A percentile compares a stretch with the other conserved stretches of the same genome.
phyloP scores from a whole-genome alignment of 208 protist genomes.

The Trypanosoma mega region DNA sequence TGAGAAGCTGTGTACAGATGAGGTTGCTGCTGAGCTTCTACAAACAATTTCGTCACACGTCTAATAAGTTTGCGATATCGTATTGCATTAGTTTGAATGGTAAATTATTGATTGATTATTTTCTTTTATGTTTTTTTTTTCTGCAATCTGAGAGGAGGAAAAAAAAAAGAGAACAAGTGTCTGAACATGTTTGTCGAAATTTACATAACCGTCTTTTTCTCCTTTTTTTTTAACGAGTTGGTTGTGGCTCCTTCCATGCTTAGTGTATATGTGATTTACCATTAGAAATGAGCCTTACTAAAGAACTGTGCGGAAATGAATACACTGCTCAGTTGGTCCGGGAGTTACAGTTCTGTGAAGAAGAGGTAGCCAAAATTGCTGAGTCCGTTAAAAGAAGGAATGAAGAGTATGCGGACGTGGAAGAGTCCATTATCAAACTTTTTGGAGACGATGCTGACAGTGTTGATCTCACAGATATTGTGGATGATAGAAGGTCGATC shows the following conservation, averaged over 20 bases:
- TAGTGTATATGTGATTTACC: background rate
- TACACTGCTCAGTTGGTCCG: slow-evolving; percentile 4
- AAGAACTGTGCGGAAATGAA: background rate
- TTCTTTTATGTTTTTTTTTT: slow-evolving; percentile 12
- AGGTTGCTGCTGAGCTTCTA: background rate
- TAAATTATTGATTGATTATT: background rate
- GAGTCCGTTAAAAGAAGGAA: slow-evolving; percentile 6
- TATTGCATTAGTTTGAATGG: no score
- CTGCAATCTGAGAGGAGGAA: no score
- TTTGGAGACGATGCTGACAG: slow-evolving; percentile 10
- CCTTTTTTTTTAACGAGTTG: background rate
- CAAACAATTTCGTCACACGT: slow-evolving; percentile 14
- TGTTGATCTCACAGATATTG: no score
- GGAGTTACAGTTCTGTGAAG: slow-evolving; percentile 14
- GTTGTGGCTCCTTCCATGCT: background rate
- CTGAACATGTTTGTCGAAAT: no score
- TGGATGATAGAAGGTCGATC: no score
- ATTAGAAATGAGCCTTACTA: background rate
- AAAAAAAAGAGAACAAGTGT: no score
- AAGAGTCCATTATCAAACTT: background rate
- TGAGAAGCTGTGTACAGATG: background rate
- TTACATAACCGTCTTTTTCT: no score
- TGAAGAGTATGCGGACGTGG: slow-evolving; percentile 5
- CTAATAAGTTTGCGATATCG: no score
- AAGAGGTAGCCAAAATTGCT: slow-evolving; percentile 7